Evolutionary conservation across 805 yeast species (phyloP).

Genomic region (Trichomonascus vanleenenianus): DNA sequence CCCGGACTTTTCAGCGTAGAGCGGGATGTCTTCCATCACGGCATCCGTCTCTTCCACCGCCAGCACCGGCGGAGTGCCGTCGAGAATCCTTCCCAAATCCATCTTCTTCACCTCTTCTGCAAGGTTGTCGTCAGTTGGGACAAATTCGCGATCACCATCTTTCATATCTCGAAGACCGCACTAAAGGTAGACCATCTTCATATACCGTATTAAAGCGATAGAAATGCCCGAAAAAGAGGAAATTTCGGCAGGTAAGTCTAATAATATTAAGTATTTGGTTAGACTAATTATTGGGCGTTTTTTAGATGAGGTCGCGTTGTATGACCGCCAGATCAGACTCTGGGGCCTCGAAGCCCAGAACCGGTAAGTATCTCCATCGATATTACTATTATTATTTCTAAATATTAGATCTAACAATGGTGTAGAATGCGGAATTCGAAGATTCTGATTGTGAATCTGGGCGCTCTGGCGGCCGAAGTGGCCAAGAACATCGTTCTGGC

Average conservation of each 20-base stretch:
- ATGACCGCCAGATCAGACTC: slow-evolving; percentile 88
- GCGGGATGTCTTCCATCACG: too few species aligned
- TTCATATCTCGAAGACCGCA: too few species aligned
- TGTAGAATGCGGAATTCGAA: slow-evolving; percentile 57
- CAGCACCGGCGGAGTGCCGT: slow-evolving; percentile 62
- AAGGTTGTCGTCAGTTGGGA: background rate
- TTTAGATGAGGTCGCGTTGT: slow-evolving; percentile 82
- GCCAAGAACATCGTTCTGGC: slow-evolving; percentile 80
- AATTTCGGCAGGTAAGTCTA: too few species aligned
- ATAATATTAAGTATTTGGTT: too few species aligned
- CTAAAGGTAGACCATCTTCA: too few species aligned
- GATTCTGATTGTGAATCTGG: slow-evolving; percentile 61
- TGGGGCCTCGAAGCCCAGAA: slow-evolving; percentile 96
- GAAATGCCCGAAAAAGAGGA: background rate
- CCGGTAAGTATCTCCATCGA: slow-evolving; percentile 9
- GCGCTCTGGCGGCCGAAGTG: slow-evolving; percentile 75
- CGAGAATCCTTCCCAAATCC: slow-evolving; percentile 71
- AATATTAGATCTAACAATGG: background rate
- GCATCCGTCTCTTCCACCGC: background rate
- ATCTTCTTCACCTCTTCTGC: slow-evolving; percentile 29
- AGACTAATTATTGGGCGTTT: too few species aligned
- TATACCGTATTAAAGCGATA: background rate
- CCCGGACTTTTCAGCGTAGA: slow-evolving; percentile 29
- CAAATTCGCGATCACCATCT: background rate
- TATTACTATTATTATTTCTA: too few species aligned